These are phyloP conservation scores for Xanthoconium stramineum DNA, from an alignment of 768 basidiomycete species.

Conservation along the genomic window DNA sequence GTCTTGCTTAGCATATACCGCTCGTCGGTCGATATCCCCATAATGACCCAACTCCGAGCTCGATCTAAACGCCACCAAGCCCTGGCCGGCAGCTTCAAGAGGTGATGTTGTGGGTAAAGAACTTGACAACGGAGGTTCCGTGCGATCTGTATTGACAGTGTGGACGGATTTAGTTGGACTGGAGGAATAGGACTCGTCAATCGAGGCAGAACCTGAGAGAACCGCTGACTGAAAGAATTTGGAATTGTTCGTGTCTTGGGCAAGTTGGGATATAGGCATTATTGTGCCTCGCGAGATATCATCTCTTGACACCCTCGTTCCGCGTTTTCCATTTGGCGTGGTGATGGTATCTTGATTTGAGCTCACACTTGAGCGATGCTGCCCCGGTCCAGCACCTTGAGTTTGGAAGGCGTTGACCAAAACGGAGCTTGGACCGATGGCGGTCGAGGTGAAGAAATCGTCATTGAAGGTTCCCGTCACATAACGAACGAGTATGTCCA, in stretches of 20 bases:
- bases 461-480: constrained; percentile 80
- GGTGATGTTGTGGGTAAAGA: constrained; percentile 52
- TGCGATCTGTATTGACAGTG: constrained; percentile 40
- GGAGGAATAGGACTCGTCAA: constrained; percentile 35
- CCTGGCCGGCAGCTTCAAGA: constrained; percentile 33
- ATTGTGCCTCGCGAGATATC: constrained; percentile 54
- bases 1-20: constrained; percentile 32
- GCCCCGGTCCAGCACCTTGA: constrained; percentile 32
- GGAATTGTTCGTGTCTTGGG: constrained; percentile 51
- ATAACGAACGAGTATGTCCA: constrained; percentile 87
- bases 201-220: constrained; percentile 20
- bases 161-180: constrained; percentile 58
- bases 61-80: constrained; percentile 45
- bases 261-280: constrained; percentile 55
- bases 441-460: constrained; percentile 48
- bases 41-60: constrained; percentile 86
- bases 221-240: constrained; percentile 56
- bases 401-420: constrained; percentile 23
- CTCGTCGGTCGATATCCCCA: constrained; percentile 51
- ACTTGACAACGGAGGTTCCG: constrained; percentile 60
- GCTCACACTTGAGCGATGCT: constrained; percentile 57
- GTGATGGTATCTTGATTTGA: constrained; percentile 33
- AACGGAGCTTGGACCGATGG: constrained; percentile 32
- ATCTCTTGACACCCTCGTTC: constrained; percentile 52
- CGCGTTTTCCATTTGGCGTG: constrained; percentile 30